These are phyloP conservation scores for Mycosphaerella sp. DNA, from an alignment of 2,329 filamentous ascomycete genomes.

Conservation along the genomic window DNA sequence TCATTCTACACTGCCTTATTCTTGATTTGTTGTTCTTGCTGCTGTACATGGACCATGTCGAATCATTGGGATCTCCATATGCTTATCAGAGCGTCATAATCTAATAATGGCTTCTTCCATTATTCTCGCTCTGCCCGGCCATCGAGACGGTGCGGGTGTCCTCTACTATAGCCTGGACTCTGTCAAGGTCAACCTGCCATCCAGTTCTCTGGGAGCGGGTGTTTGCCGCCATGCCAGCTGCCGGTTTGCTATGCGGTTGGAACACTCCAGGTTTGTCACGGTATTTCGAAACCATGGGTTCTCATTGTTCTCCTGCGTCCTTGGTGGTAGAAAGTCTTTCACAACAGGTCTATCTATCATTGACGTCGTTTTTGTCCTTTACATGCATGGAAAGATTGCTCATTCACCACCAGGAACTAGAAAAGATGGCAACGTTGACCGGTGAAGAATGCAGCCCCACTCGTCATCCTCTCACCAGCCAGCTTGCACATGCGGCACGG, in stretches of 20 bases:
- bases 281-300: background rate
- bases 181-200: no score
- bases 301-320: background rate
- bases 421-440: slow-evolving; percentile 4
- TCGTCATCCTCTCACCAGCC: slow-evolving; percentile 3
- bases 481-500: slow-evolving; percentile 7
- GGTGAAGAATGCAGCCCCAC: slow-evolving; percentile 7
- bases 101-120: no score
- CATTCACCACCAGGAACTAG: background rate
- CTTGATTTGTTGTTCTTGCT: no score
- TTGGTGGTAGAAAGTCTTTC: background rate
- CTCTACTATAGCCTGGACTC: no score
- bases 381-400: background rate
- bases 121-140: no score
- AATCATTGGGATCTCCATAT: no score
- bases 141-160: no score
- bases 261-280: background rate
- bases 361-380: background rate
- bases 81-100: no score
- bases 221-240: background rate
- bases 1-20: background rate
- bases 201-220: no score
- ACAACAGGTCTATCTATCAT: background rate
- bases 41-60: no score
- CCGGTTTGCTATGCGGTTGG: background rate